Percentiles rank a stretch among this genome's conserved stretches.
Evolutionary conservation across 176 grass and related monocot genomes (phyloP).

Genomic region (Eleusine coracana): DNA sequence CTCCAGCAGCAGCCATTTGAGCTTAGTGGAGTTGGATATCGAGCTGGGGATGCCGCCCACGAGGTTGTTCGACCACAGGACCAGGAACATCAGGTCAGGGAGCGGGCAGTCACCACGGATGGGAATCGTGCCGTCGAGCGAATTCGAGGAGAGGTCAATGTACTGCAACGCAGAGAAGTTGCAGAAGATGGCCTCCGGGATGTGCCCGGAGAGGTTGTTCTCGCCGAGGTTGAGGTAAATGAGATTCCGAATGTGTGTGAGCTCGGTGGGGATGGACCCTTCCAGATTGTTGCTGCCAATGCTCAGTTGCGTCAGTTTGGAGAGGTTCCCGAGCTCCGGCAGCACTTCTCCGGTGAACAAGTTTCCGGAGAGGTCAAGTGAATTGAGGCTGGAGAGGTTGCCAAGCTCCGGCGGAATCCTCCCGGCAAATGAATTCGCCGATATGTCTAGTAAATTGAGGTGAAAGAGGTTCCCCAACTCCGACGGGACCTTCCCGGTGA

Average conservation of each 20-base stretch:
- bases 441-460: constrained; percentile 44
- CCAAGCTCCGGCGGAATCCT: constrained; percentile 39
- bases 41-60: constrained; percentile 53
- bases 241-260: constrained; percentile 47
- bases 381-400: constrained; percentile 45
- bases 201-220: constrained; percentile 61
- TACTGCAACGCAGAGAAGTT: constrained; percentile 78
- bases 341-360: constrained; percentile 56
- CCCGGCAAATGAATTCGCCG: constrained; percentile 27
- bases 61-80: constrained; percentile 86
- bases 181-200: constrained; percentile 72
- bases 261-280: constrained; percentile 58
- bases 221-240: constrained; percentile 68
- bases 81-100: constrained; percentile 66
- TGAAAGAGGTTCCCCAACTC: constrained; percentile 39
- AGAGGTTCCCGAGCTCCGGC: constrained; percentile 54
- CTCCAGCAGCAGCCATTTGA: constrained; percentile 77
- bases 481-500: constrained; percentile 43
- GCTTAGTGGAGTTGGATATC: constrained; percentile 82
- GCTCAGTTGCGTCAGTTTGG: constrained; percentile 60
- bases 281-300: constrained; percentile 53
- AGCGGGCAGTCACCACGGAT: constrained; percentile 50
- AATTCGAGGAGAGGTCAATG: constrained; percentile 73
- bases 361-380: constrained; percentile 74
- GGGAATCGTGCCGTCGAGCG: constrained; percentile 63